These are phyloP conservation scores for Lentinula detonsa DNA, from an alignment of 768 basidiomycete genomes.

Conservation along the genomic window DNA sequence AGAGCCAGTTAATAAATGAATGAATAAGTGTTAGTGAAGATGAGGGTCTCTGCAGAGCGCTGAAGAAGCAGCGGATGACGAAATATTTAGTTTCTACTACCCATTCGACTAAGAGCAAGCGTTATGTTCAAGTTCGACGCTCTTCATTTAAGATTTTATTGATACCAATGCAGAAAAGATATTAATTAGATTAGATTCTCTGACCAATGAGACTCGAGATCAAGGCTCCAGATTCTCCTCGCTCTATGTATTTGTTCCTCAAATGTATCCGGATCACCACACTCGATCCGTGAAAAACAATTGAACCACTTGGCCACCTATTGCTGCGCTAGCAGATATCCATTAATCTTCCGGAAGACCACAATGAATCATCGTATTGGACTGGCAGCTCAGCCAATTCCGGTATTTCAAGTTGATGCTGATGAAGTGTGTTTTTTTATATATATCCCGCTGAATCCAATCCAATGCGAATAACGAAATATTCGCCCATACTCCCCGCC, in stretches of 20 bases:
- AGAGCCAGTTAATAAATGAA: background rate
- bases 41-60: background rate
- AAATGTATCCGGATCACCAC: constrained; percentile 24
- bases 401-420: constrained; percentile 23
- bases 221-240: background rate
- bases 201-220: background rate
- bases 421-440: background rate
- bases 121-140: background rate
- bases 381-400: constrained; percentile 47
- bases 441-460: background rate
- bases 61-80: background rate
- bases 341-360: constrained; percentile 11
- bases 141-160: background rate
- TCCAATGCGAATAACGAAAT: constrained; percentile 21
- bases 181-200: background rate
- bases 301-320: constrained; percentile 29
- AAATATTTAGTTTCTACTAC: background rate
- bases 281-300: constrained; percentile 31
- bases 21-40: background rate
- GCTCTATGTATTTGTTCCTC: background rate
- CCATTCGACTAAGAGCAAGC: background rate
- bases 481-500: constrained; percentile 28
- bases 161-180: background rate
- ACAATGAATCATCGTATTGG: constrained; percentile 21
- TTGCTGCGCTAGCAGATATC: constrained; percentile 25